Evolutionary conservation across 2,329 filamentous ascomycete species (phyloP).

Genomic region (Claviceps lovelessii): DNA sequence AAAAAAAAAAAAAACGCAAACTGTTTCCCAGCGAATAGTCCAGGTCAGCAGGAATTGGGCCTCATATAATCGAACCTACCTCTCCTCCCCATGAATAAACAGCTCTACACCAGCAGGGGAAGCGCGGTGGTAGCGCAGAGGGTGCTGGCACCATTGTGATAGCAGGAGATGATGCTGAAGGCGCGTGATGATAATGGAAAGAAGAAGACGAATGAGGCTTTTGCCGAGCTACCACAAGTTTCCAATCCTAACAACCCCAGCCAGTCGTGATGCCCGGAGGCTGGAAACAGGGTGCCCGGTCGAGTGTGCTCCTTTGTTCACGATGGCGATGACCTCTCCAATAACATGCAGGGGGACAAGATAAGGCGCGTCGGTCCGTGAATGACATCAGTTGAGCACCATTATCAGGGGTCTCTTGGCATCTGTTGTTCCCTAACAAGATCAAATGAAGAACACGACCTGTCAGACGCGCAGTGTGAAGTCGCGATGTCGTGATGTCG

Average conservation of each 20-base stretch:
- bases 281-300: background rate
- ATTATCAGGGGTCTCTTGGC: background rate
- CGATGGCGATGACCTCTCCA: background rate
- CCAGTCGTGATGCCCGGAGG: background rate
- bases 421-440: background rate
- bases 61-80: conserved; percentile 23
- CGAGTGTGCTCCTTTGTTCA: background rate
- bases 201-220: background rate
- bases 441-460: background rate
- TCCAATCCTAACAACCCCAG: background rate
- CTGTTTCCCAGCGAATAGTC: background rate
- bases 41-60: background rate
- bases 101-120: conserved; percentile 84
- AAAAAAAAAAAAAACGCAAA: background rate
- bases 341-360: background rate
- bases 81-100: conserved; percentile 92
- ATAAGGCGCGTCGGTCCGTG: background rate
- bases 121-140: conserved; percentile 55
- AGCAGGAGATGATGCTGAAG: background rate
- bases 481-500: background rate
- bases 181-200: background rate
- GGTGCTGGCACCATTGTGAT: conserved; percentile 39
- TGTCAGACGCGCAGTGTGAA: background rate
- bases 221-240: background rate
- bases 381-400: background rate